Evolutionary conservation across 495 filamentous ascomycete species (phyloP).

Genomic region (Daldinia vernicosa): DNA sequence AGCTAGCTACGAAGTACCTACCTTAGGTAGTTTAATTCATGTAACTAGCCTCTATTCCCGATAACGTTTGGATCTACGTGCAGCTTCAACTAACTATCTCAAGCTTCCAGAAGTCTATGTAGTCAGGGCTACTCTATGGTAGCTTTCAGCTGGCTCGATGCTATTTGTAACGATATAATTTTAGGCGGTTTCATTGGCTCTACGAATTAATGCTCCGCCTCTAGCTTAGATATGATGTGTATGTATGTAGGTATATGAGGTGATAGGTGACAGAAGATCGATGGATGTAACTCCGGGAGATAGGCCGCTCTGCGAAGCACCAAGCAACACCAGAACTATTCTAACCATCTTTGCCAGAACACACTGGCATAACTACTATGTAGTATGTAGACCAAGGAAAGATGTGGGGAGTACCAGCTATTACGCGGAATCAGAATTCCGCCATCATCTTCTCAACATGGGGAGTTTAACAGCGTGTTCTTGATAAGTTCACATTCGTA

Average conservation of each 20-base stretch:
- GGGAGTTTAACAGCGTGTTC: background rate
- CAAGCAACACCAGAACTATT: background rate
- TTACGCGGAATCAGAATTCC: conserved; percentile 28
- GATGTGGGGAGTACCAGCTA: conserved; percentile 22
- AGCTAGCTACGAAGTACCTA: too few relatives aligned
- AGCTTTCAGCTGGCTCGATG: conserved; percentile 13
- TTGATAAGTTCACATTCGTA: conserved; percentile 5
- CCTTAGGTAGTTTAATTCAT: conserved; percentile 17
- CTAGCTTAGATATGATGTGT: conserved; percentile 11
- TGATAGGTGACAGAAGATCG: conserved; percentile 22
- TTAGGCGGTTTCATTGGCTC: conserved; percentile 5
- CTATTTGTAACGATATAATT: conserved; percentile 27
- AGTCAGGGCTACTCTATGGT: conserved; percentile 1
- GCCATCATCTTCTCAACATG: conserved; percentile 6
- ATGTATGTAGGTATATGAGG: conserved; percentile 5
- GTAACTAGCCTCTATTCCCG: conserved; percentile 19
- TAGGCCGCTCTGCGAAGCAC: conserved; percentile 14
- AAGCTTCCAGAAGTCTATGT: background rate
- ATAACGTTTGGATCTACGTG: conserved; percentile 25
- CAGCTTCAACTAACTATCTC: conserved; percentile 7
- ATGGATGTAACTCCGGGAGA: conserved; percentile 19
- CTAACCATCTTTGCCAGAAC: background rate
- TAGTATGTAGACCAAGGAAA: conserved; percentile 1
- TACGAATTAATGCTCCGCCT: conserved; percentile 2
- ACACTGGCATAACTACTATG: background rate